Conservation (phyloP, 2,329 filamentous ascomycete genomes). For the Trichophyton benhamiae region DNA sequence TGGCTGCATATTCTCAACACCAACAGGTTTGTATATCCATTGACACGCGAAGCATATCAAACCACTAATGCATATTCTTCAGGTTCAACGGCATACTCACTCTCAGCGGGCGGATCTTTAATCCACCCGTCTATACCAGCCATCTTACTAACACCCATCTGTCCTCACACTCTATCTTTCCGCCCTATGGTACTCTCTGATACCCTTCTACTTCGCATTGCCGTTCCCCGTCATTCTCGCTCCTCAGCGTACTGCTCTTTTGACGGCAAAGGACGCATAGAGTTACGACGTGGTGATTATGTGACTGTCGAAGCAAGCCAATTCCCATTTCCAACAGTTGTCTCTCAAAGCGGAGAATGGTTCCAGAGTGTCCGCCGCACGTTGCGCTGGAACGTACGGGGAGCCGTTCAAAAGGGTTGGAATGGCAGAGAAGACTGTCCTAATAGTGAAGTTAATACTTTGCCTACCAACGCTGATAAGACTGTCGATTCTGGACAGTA, state of each 20-base stretch:
- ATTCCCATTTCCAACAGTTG: constrained; percentile 94
- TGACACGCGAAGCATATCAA: constrained; percentile 3
- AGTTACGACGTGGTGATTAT: constrained; percentile 83
- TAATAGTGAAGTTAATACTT: constrained; percentile 14
- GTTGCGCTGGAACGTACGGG: constrained; percentile 86
- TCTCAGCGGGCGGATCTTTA: constrained; percentile 87
- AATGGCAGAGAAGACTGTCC: constrained; percentile 35
- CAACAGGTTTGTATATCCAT: constrained; percentile 50
- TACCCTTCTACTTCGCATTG: constrained; percentile 80
- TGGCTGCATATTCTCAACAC: constrained; percentile 94
- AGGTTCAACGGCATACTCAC: constrained; percentile 83
- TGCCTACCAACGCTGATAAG: background rate
- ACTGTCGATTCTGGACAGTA: constrained; percentile 6
- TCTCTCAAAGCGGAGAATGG: constrained; percentile 83
- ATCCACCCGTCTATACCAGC: constrained; percentile 95
- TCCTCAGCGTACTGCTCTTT: constrained; percentile 95
- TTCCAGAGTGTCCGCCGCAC: constrained; percentile 90
- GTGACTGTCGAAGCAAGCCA: constrained; percentile 93
- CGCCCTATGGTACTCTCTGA: constrained; percentile 96
- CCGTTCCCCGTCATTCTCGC: constrained; percentile 70
- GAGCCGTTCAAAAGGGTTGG: constrained; percentile 82
- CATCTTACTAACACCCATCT: constrained; percentile 93
- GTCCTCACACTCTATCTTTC: constrained; percentile 92
- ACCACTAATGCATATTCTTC: background rate
- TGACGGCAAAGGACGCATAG: constrained; percentile 89